Percentiles rank a stretch among this genome's conserved stretches.
Evolutionary conservation across 192 early-diverging fungal genomes (phyloP).

Genomic region (Rhizophagus prolifer): DNA sequence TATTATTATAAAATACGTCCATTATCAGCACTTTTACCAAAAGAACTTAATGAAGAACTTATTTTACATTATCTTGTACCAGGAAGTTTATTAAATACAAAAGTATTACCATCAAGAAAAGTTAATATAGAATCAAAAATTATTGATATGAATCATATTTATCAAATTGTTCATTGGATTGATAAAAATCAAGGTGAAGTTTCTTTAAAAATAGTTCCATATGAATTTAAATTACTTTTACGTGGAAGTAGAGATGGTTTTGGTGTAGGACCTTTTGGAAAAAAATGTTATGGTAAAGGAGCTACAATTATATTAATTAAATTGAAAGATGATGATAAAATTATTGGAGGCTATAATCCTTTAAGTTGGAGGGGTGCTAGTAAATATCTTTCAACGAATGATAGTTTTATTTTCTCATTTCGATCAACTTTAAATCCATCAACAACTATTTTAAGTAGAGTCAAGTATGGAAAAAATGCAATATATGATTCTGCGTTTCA

Average conservation of each 20-base stretch:
- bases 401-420: constrained; percentile 12
- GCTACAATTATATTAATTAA: neutral
- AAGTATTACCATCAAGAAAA: constrained; percentile 13
- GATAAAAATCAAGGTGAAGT: neutral
- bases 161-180: constrained; percentile 19
- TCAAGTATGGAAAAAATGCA: neutral
- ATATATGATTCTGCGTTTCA: neutral
- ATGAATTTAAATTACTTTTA: constrained; percentile 19
- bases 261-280: neutral
- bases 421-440: neutral
- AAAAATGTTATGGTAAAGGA: constrained; percentile 17
- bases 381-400: neutral
- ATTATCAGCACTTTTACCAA: constrained; percentile 3
- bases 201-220: neutral
- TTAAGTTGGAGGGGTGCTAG: neutral
- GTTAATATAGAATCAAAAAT: neutral
- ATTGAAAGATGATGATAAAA: neutral
- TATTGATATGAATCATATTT: neutral
- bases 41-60: neutral
- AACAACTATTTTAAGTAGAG: neutral
- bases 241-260: constrained; percentile 22
- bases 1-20: constrained; percentile 23
- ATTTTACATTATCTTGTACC: constrained; percentile 1
- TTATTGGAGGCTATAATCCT: constrained; percentile 22
- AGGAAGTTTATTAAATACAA: neutral